Conservation (phyloP, 164 flowering plant genomes). For the Warburgia ugandensis region DNA sequence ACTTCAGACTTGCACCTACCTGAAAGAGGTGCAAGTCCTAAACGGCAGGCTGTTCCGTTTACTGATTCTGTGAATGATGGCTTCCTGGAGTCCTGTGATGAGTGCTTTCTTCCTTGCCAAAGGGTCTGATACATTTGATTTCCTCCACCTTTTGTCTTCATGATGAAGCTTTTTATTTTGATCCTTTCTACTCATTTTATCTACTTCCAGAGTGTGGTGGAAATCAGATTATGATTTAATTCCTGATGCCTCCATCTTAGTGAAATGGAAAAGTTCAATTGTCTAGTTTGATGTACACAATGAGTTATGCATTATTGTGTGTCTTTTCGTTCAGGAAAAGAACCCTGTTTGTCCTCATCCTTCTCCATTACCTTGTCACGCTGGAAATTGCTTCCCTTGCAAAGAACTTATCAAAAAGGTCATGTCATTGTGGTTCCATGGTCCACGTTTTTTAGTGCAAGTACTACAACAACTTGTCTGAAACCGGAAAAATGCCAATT, state of each 20-base stretch:
- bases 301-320: neutral
- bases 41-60: neutral
- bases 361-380: conserved; percentile 73
- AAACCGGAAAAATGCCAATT: conserved; percentile 42
- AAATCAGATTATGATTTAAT: no score
- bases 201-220: no score
- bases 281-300: neutral
- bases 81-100: conserved; percentile 58
- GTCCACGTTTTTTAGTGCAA: conserved; percentile 94
- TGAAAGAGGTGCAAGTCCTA: no score
- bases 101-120: conserved; percentile 70
- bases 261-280: no score
- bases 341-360: conserved; percentile 61
- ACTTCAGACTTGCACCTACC: no score
- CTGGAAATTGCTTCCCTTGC: conserved; percentile 77
- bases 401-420: conserved; percentile 72
- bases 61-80: neutral
- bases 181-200: no score
- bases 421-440: conserved; percentile 94
- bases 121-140: conserved; percentile 38
- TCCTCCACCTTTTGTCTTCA: neutral
- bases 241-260: no score
- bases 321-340: conserved; percentile 51
- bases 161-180: no score
- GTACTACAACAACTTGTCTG: conserved; percentile 56